Conservation (phyloP, 1,284 basidiomycete genomes). For the Flammula alnicola region DNA sequence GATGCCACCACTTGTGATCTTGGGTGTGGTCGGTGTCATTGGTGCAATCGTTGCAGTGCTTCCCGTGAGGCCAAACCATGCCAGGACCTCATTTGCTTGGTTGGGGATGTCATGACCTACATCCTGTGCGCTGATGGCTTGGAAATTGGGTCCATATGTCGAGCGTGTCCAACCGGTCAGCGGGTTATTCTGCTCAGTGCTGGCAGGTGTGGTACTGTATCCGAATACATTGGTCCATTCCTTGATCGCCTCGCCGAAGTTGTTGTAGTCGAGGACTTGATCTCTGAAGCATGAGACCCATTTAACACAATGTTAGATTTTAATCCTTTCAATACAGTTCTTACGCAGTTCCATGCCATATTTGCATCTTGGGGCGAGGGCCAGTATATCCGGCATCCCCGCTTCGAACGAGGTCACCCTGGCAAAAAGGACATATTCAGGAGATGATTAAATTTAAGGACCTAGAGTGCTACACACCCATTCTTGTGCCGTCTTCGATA, state of each 20-base stretch:
- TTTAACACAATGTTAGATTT: conserved; percentile 14
- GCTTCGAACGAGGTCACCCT: conserved; percentile 46
- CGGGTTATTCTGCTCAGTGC: conserved; percentile 42
- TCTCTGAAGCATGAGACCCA: conserved; percentile 34
- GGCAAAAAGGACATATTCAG: too few species aligned
- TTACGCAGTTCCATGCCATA: conserved; percentile 59
- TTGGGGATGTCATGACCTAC: conserved; percentile 51
- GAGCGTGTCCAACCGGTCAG: conserved; percentile 46
- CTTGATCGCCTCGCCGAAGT: conserved; percentile 55
- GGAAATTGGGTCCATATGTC: conserved; percentile 49
- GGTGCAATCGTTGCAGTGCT: too few species aligned
- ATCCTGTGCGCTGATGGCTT: conserved; percentile 46
- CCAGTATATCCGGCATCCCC: conserved; percentile 59
- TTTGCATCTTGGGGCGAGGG: conserved; percentile 53
- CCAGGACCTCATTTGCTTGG: conserved; percentile 40
- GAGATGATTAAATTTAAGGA: too few species aligned
- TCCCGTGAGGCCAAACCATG: conserved; percentile 48
- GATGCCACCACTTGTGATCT: too few species aligned
- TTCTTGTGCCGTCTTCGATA: conserved; percentile 15
- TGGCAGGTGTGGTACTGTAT: conserved; percentile 41
- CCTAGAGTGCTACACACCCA: too few species aligned
- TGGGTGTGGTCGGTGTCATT: too few species aligned
- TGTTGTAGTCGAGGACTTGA: conserved; percentile 52
- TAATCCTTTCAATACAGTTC: too few species aligned
- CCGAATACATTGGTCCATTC: conserved; percentile 55